phyloP scores from a whole-genome alignment of 176 grass and related monocot genomes.

The Oryza brachyantha region DNA sequence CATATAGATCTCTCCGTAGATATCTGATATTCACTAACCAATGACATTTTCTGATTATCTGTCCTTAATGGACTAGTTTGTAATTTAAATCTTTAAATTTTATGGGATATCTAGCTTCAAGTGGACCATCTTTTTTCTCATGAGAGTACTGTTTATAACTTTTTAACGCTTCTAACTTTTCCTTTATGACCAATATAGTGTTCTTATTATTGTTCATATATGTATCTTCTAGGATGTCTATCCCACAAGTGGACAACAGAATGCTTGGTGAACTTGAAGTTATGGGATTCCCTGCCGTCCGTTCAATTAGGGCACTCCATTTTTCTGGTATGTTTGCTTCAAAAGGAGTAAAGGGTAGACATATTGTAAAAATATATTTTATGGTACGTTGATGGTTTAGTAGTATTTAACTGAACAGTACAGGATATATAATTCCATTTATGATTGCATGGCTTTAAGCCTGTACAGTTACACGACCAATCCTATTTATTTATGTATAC shows the following conservation, averaged over 20 bases:
- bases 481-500: background rate
- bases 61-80: background rate
- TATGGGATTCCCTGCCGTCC: constrained; percentile 74
- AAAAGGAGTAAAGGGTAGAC: background rate
- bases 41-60: background rate
- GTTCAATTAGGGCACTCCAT: constrained; percentile 82
- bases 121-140: background rate
- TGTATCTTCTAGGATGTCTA: constrained; percentile 54
- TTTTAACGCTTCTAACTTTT: constrained; percentile 8
- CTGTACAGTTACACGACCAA: background rate
- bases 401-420: background rate
- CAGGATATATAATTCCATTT: background rate
- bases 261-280: constrained; percentile 73
- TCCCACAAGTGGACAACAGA: constrained; percentile 66
- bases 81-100: background rate
- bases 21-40: background rate
- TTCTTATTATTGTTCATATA: background rate
- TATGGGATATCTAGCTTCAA: constrained; percentile 11
- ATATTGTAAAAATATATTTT: constrained; percentile 3
- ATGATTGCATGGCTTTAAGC: background rate
- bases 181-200: background rate
- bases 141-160: background rate
- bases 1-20: background rate
- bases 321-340: constrained; percentile 63
- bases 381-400: background rate